Conservation (phyloP, 1,284 basidiomycete genomes). For the Heterobasidion occidentale region DNA sequence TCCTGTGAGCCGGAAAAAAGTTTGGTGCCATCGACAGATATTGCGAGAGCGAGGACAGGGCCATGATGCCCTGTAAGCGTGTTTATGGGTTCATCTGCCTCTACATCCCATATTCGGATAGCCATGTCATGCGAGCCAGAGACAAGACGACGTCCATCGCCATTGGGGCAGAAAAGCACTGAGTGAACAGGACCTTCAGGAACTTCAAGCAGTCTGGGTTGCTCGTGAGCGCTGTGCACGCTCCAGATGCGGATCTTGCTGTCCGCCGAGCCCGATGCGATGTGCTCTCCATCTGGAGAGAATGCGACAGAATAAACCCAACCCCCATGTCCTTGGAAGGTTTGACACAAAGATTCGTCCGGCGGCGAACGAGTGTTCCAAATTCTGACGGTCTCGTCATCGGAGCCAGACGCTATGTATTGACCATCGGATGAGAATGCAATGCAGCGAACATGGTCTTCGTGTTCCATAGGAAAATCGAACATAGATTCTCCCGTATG, state of each 20-base stretch:
- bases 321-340: neutral
- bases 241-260: neutral
- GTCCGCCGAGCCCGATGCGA: neutral
- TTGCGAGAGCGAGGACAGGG: neutral
- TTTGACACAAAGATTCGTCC: neutral
- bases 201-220: neutral
- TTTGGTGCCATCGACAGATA: neutral
- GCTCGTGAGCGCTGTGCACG: neutral
- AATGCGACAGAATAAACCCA: neutral
- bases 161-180: neutral
- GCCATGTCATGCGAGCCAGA: neutral
- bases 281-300: neutral
- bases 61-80: neutral
- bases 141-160: neutral
- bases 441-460: neutral
- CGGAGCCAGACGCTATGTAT: neutral
- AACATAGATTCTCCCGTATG: neutral
- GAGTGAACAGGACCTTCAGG: neutral
- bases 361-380: neutral
- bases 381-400: neutral
- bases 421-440: neutral
- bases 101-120: slow-evolving; percentile 1
- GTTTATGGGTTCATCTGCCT: neutral
- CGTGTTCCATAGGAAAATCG: neutral
- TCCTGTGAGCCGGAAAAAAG: neutral